phyloP scores from a whole-genome alignment of 176 grass and related monocot species.

The Neostapfia colusana region DNA sequence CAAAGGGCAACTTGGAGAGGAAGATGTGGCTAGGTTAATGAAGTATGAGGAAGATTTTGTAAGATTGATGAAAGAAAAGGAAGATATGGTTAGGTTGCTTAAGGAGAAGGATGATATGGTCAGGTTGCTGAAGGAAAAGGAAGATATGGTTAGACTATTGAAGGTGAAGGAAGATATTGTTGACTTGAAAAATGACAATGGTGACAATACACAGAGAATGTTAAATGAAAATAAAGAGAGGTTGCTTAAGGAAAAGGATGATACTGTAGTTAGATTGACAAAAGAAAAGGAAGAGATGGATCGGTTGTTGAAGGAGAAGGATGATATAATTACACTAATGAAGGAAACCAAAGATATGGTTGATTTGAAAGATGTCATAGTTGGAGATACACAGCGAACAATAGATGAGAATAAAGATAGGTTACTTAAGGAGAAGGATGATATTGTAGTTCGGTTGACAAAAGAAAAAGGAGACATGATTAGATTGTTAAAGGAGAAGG shows the following conservation, averaged over 20 bases:
- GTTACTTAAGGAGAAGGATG: conserved; percentile 73
- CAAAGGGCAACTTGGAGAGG: conserved; percentile 26
- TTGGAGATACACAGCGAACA: conserved; percentile 15
- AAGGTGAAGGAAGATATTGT: conserved; percentile 48
- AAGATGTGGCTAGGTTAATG: conserved; percentile 42
- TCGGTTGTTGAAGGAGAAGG: conserved; percentile 48
- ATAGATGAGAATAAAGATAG: conserved; percentile 47
- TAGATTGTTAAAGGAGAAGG: conserved; percentile 32
- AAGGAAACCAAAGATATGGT: conserved; percentile 46
- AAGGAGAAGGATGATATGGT: conserved; percentile 58
- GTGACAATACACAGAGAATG: conserved; percentile 24
- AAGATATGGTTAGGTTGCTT: conserved; percentile 46
- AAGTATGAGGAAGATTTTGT: conserved; percentile 45
- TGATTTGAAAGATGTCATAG: conserved; percentile 40
- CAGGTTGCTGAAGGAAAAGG: conserved; percentile 80
- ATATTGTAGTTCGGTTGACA: conserved; percentile 37
- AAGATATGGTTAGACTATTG: conserved; percentile 64
- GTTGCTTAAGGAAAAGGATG: conserved; percentile 55
- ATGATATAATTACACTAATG: conserved; percentile 62
- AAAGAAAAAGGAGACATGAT: conserved; percentile 40
- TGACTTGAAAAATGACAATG: conserved; percentile 17
- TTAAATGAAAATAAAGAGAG: conserved; percentile 15
- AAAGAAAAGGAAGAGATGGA: conserved; percentile 51
- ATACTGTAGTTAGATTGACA: conserved; percentile 33
- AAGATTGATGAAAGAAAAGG: conserved; percentile 56